phyloP scores from a whole-genome alignment of 176 grass and related monocot species.

The Saccharum officinarum region DNA sequence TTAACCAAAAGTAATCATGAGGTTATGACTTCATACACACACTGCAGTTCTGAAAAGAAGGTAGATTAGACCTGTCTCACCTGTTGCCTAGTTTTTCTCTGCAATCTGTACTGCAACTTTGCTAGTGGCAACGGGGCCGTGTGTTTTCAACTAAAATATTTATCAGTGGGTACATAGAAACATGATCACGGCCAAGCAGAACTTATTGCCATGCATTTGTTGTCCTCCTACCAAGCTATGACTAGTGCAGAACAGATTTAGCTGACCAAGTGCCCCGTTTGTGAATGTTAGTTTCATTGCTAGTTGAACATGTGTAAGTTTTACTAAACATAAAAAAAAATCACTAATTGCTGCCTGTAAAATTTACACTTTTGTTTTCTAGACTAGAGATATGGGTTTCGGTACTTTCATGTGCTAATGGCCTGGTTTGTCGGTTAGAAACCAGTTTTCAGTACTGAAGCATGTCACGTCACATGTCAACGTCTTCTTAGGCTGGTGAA shows the following conservation, averaged over 20 bases:
- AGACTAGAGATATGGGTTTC: background rate
- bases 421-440: background rate
- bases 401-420: background rate
- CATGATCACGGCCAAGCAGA: background rate
- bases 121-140: background rate
- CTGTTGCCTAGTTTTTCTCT: background rate
- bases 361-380: background rate
- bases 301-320: background rate
- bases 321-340: background rate
- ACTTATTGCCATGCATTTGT: background rate
- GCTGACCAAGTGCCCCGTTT: background rate
- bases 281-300: background rate
- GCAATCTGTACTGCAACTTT: background rate
- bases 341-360: background rate
- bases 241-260: background rate
- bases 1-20: background rate
- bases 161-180: background rate
- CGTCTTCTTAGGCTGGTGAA: conserved; percentile 22
- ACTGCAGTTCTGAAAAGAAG: background rate
- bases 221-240: background rate
- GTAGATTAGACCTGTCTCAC: background rate
- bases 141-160: background rate
- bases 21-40: background rate
- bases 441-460: background rate
- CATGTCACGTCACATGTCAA: background rate